These are phyloP conservation scores for Leccinum olivaceopallidum DNA, from an alignment of 768 basidiomycete genomes.

Conservation along the genomic window DNA sequence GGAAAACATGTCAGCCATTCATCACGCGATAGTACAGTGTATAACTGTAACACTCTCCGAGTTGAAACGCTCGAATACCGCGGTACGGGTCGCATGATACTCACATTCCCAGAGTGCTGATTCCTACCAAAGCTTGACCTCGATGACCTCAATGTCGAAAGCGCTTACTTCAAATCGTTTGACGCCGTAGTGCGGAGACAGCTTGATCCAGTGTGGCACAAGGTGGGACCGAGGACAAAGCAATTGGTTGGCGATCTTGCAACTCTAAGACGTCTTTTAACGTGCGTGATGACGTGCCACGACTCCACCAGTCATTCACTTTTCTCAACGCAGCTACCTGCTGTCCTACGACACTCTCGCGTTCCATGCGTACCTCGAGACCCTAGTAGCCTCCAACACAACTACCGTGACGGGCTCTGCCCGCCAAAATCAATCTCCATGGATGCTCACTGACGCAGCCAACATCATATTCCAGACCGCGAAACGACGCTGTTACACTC, in stretches of 20 bases:
- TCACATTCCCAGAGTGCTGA: neutral
- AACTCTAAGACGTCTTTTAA: conserved; percentile 77
- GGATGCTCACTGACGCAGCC: conserved; percentile 93
- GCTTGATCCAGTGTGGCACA: conserved; percentile 95
- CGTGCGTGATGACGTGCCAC: conserved; percentile 44
- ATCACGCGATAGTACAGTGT: conserved; percentile 89
- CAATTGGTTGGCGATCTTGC: conserved; percentile 89
- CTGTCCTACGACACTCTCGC: conserved; percentile 88
- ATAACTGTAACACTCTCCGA: conserved; percentile 90
- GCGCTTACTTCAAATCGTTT: conserved; percentile 92
- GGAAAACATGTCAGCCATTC: conserved; percentile 85
- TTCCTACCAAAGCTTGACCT: conserved; percentile 69
- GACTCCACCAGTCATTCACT: neutral
- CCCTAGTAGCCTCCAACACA: conserved; percentile 67
- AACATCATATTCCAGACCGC: conserved; percentile 81
- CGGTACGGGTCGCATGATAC: conserved; percentile 36
- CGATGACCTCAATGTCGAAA: conserved; percentile 90
- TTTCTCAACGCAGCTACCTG: conserved; percentile 48
- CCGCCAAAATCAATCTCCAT: conserved; percentile 73
- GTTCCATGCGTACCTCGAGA: conserved; percentile 91
- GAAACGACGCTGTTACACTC: conserved; percentile 73
- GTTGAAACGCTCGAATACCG: conserved; percentile 83
- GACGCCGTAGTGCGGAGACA: conserved; percentile 85
- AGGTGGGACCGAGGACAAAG: conserved; percentile 90
- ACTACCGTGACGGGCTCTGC: conserved; percentile 48